phyloP scores from a whole-genome alignment of 2,329 filamentous ascomycete species.

The Chalaropsis ovoidea region DNA sequence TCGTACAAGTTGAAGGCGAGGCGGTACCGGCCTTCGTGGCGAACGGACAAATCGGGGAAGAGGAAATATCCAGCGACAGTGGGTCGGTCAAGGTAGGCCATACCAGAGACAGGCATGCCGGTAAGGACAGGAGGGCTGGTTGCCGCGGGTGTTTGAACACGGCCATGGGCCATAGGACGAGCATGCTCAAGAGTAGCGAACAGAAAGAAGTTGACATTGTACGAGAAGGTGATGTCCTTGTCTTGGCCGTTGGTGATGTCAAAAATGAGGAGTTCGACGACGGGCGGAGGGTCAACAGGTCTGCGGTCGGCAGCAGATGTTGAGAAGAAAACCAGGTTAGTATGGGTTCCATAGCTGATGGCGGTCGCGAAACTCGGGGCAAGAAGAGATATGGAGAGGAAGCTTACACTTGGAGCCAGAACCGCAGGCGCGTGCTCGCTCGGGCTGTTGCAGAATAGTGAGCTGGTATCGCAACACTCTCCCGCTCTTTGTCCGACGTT shows the following conservation, averaged over 20 bases:
- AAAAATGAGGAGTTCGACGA: slow-evolving; percentile 80
- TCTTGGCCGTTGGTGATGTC: slow-evolving; percentile 52
- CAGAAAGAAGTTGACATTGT: slow-evolving; percentile 96
- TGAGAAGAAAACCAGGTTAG: slow-evolving; percentile 8
- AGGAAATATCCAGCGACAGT: slow-evolving; percentile 79
- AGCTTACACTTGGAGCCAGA: slow-evolving; percentile 83
- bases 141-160: slow-evolving; percentile 56
- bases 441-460: slow-evolving; percentile 84
- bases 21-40: slow-evolving; percentile 89
- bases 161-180: slow-evolving; percentile 70
- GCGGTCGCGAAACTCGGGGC: background rate
- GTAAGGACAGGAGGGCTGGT: slow-evolving; percentile 75
- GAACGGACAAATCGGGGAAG: slow-evolving; percentile 90
- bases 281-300: slow-evolving; percentile 86
- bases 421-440: slow-evolving; percentile 88
- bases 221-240: slow-evolving; percentile 72
- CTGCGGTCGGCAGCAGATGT: slow-evolving; percentile 75
- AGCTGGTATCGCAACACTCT: slow-evolving; percentile 71
- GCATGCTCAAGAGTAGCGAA: slow-evolving; percentile 85
- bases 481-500: slow-evolving; percentile 55
- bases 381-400: background rate
- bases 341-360: background rate
- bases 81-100: slow-evolving; percentile 89
- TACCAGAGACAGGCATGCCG: slow-evolving; percentile 86
- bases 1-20: slow-evolving; percentile 89